phyloP scores from a whole-genome alignment of 371 early-diverging fungal genomes.

The Mortierella sp. region DNA sequence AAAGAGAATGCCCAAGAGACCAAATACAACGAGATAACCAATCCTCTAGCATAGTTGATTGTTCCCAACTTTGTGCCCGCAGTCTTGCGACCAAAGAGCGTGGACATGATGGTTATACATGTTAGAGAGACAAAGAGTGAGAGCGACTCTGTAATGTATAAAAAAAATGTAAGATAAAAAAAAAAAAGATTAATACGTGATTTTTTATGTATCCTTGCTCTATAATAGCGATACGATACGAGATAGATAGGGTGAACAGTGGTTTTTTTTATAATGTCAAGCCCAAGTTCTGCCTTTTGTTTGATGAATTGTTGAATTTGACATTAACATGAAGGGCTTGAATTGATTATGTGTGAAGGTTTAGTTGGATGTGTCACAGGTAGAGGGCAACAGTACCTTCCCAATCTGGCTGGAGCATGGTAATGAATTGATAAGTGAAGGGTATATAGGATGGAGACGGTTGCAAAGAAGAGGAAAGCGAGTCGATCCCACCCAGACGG shows the following conservation, averaged over 20 bases:
- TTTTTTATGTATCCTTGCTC: too few relatives aligned
- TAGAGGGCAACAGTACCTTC: neutral
- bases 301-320: too few relatives aligned
- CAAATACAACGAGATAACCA: neutral
- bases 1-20: slow-evolving; percentile 3
- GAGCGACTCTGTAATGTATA: neutral
- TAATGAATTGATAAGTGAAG: too few relatives aligned
- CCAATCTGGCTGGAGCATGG: neutral
- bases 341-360: too few relatives aligned
- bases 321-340: too few relatives aligned
- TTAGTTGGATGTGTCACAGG: too few relatives aligned
- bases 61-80: neutral
- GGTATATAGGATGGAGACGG: neutral
- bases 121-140: neutral
- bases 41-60: neutral
- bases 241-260: neutral
- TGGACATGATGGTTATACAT: neutral
- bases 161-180: too few relatives aligned
- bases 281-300: too few relatives aligned
- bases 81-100: neutral
- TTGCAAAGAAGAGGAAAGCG: neutral
- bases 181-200: too few relatives aligned
- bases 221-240: too few relatives aligned
- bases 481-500: neutral
- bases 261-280: too few relatives aligned